These are phyloP conservation scores for Saturnispora serradocipensis DNA, from an alignment of 805 yeast species.

Conservation along the genomic window DNA sequence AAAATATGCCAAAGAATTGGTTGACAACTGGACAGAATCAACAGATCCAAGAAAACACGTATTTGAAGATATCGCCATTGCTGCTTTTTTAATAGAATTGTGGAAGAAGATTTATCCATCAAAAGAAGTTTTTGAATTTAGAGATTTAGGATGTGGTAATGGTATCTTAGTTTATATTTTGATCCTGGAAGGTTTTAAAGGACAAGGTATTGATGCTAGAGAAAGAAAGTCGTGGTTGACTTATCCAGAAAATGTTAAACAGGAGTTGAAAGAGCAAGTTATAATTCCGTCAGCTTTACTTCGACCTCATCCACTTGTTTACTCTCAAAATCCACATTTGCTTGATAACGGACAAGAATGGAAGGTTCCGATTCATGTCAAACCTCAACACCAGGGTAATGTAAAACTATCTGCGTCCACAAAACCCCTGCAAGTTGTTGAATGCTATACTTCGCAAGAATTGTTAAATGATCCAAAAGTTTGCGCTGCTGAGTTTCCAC, in stretches of 20 bases:
- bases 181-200: conserved; percentile 68
- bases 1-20: conserved; percentile 65
- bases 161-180: conserved; percentile 76
- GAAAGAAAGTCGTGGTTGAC: conserved; percentile 78
- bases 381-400: conserved; percentile 20
- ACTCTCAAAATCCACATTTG: conserved; percentile 42
- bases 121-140: conserved; percentile 49
- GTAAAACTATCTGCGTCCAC: background rate
- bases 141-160: conserved; percentile 94
- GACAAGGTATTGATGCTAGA: conserved; percentile 85
- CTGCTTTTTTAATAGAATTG: conserved; percentile 82
- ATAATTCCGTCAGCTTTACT: conserved; percentile 69
- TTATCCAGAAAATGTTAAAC: conserved; percentile 58
- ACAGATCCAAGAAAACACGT: conserved; percentile 96
- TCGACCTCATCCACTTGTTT: conserved; percentile 59
- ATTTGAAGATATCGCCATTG: conserved; percentile 91
- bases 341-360: conserved; percentile 54
- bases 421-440: conserved; percentile 36
- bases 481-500: conserved; percentile 57
- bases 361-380: conserved; percentile 36
- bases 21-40: conserved; percentile 82
- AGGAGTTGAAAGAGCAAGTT: conserved; percentile 60
- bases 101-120: conserved; percentile 50
- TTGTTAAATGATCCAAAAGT: conserved; percentile 45
- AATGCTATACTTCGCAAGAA: conserved; percentile 45